Evolutionary conservation across 140 eudicot species (phyloP).

Genomic region (Bidens hawaiensis): DNA sequence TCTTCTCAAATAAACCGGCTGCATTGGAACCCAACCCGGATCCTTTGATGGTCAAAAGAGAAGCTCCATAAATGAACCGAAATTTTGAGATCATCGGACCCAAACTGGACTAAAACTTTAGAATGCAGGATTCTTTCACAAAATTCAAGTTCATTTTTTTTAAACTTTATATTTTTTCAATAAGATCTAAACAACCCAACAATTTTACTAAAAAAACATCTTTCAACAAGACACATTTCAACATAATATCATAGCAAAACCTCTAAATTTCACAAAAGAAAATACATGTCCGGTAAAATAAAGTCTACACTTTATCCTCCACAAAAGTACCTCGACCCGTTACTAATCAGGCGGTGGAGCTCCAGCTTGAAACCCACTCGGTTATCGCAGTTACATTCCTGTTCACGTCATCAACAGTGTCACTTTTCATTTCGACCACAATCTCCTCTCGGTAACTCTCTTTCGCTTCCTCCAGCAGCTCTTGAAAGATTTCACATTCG

Average conservation of each 20-base stretch:
- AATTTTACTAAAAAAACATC: neutral
- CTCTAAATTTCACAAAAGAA: neutral
- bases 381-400: conserved; percentile 51
- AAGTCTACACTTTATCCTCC: neutral
- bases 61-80: too few species aligned
- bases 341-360: conserved; percentile 24
- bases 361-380: conserved; percentile 76
- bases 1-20: conserved; percentile 62
- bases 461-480: conserved; percentile 81
- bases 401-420: conserved; percentile 69
- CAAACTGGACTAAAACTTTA: neutral
- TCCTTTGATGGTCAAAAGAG: conserved; percentile 54
- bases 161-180: neutral
- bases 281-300: neutral
- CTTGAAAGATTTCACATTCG: conserved; percentile 93
- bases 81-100: neutral
- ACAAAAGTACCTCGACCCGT: neutral
- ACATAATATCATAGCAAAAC: neutral
- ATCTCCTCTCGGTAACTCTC: conserved; percentile 70
- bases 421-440: conserved; percentile 68
- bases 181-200: neutral
- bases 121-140: too few species aligned
- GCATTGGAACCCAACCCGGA: conserved; percentile 64
- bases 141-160: too few species aligned
- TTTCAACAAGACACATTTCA: neutral